Evolutionary conservation across 169 alveolate species (phyloP), one percentile per base, ranked within the genome.

Genomic region (Plasmodium malariae): DNA sequence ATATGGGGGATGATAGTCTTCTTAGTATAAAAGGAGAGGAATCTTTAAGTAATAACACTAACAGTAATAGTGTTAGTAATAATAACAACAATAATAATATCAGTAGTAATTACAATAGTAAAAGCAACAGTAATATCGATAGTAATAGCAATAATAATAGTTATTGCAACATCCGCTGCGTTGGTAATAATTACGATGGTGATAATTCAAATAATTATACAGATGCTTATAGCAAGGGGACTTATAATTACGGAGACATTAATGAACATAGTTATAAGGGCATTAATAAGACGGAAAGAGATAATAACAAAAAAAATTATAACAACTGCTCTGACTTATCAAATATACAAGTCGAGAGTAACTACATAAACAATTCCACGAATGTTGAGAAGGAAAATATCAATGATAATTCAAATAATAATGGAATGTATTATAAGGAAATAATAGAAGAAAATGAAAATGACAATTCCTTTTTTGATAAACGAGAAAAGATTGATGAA

Each of bases 401-500:
- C 3, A 21, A n/a, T 28, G 4, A 34, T 26, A 6, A 28, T 7
- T 24, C 9, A 21, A 2, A 49, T 70, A 21, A 68, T 36, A 37
- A 36, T 28, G 59, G 48, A 17, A 24, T 49, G n/a, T 21, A 70
- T 34, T 70, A 48, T 70, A 70, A 70, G 28, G 60, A 70, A 49
- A 19, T 70, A 55, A 7, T 62, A 37, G 14, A 28, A 21, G 43
- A n/a, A 12, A 36, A 7, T 17, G 49, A 34, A 55, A 43, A 26
- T 26, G 67, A 70, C 28, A 26, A 49, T 55, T 17, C 57, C 34
- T 11, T 36, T 68, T 68, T 70, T 70, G 9, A 70, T 45, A 49
- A 70, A 70, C 19, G 36, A 28, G 85, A 67, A 48, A 67, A 26
- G 12, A 49, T 36, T 68, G 55, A 68, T 30, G 48, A 67, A n/a